A percentile compares a stretch with the other conserved stretches of the same genome.
These are phyloP conservation scores for Globisporangium heterothallicum DNA, from an alignment of 352 stramenopile genomes.

Conservation along the genomic window DNA sequence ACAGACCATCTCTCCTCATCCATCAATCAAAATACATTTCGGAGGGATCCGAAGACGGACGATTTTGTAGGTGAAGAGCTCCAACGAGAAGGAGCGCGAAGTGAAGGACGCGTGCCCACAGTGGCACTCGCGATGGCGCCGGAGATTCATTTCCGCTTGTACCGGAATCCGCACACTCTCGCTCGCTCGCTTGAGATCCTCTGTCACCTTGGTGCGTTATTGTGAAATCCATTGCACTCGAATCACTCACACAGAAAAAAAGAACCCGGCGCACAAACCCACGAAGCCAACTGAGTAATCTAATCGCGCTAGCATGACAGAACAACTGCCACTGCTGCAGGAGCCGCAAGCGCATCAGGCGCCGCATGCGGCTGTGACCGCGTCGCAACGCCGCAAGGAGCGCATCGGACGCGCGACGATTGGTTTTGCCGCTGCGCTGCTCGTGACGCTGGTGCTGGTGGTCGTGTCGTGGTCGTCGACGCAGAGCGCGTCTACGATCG, in stretches of 20 bases:
- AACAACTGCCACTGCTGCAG: constrained; percentile 18
- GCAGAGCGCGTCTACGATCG: constrained; percentile 22
- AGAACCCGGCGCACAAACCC: background rate
- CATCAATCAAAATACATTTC: too few species aligned
- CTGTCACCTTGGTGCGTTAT: too few species aligned
- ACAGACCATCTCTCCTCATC: too few species aligned
- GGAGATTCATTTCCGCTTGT: background rate
- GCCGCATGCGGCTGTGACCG: constrained; percentile 15
- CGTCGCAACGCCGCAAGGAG: constrained; percentile 15
- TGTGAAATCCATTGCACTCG: background rate
- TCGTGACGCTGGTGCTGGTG: constrained; percentile 30
- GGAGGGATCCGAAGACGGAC: too few species aligned
- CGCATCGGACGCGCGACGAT: constrained; percentile 31
- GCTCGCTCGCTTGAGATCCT: background rate
- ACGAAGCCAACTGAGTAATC: background rate
- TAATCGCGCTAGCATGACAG: background rate
- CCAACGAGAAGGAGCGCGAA: too few species aligned
- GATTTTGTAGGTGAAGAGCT: too few species aligned
- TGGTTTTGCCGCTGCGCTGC: constrained; percentile 22
- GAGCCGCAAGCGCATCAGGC: too few species aligned
- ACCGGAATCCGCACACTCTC: background rate
- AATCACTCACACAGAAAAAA: background rate
- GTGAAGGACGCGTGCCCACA: too few species aligned
- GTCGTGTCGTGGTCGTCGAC: constrained; percentile 31
- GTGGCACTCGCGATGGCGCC: background rate